Base-by-base conservation (phyloP, 371 early-diverging fungal species). In the Homolaphlyctis polyrhiza region DNA sequence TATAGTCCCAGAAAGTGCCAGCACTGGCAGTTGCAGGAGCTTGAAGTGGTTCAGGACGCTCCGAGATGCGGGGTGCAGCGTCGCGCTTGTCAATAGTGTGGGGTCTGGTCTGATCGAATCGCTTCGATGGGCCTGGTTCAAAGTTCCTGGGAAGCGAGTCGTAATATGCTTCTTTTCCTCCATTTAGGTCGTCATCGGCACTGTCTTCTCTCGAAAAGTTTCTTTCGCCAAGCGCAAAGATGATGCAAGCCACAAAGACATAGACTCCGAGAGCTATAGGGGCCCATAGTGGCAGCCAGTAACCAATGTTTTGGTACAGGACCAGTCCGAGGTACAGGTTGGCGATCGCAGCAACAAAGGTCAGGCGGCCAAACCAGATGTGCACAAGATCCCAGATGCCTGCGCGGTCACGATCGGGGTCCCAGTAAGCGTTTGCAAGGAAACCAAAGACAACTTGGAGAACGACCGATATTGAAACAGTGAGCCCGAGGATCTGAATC, bases 361-460 rank as follows among this genome's bases (percentile, higher is more conserved):
- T 11, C 27, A 35, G 25, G 11, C 78, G 71, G 6, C 79, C 79
- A 13, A 72, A 1, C 67, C 68, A 75, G 73, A 74, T 74, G 70
- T 79, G 79, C 47, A 71, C 25, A 35, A 65, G 52, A 54, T 79
- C 79, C 61, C 66, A 69, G 64, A 61, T 68, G 11, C 76, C 76
- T 33, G 75, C 57, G 32, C 33, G 2, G 1, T 32, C 63, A 25
- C 79, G 69, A 1, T 48, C 28, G 1, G 71, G 64, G 14, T 25
- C n/a, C 48, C 39, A 79, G 25, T 69, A 29, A 2, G 21, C 14
- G 66, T 79, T 60, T 45, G 61, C 64, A 21, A 73, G 27, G 60
- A 65, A 63, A 21, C 79, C 79, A 35, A 74, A 64, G 29, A 58
- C 47, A 5, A 71, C 35, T 58, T 79, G 75, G 16, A 64, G 13